Conservation (phyloP, 2,329 filamentous ascomycete genomes). For the Colletotrichum cereale region DNA sequence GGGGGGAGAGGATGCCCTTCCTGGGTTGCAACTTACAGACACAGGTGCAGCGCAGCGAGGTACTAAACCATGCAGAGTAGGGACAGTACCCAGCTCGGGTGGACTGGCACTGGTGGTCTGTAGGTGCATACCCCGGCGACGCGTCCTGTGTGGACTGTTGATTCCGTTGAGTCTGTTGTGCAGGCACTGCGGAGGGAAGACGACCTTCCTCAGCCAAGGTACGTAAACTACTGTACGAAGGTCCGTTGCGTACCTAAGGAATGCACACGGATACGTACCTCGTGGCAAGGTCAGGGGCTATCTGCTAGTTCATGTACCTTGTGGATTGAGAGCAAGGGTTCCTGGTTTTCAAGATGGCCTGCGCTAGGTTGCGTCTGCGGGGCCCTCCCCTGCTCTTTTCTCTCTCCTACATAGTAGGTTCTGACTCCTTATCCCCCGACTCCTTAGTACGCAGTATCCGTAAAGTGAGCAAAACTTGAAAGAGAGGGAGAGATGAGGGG, state of each 20-base stretch:
- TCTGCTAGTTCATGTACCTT: conserved; percentile 3
- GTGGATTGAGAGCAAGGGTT: conserved; percentile 2
- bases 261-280: conserved; percentile 1
- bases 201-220: not conserved
- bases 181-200: not conserved
- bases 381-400: conserved; percentile 3
- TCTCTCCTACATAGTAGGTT: conserved; percentile 9
- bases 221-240: not conserved
- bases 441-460: too few relatives aligned
- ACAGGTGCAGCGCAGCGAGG: conserved; percentile 6
- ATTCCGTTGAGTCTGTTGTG: not conserved
- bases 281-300: conserved; percentile 14
- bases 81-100: conserved; percentile 29
- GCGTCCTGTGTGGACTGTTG: not conserved
- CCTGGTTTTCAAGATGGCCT: not conserved
- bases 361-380: conserved; percentile 11
- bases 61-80: conserved; percentile 15
- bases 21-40: conserved; percentile 2
- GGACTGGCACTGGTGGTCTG: conserved; percentile 1
- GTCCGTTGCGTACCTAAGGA: not conserved
- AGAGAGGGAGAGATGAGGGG: conserved; percentile 4
- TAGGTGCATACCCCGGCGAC: not conserved
- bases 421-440: conserved; percentile 16
- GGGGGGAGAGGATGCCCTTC: conserved; percentile 8
- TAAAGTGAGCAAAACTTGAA: not conserved